Evolutionary conservation across 2,329 filamentous ascomycete species (phyloP), one percentile per base, ranked within the genome.

Genomic region (Pseudogymnoascus sp.): DNA sequence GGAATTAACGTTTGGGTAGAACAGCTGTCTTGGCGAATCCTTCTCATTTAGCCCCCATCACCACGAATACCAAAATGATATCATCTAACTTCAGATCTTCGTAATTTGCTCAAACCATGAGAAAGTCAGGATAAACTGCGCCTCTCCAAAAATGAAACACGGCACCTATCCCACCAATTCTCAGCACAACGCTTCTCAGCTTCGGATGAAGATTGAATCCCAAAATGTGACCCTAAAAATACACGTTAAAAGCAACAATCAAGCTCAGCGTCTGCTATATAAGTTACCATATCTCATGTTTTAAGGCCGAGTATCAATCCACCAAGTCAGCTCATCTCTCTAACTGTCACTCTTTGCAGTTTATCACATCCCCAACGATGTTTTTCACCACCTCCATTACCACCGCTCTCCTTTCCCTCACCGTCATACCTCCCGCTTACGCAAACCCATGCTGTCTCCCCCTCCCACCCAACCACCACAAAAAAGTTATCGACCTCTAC

Each of bases 1-100:
- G 29, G 48, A 33, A 55, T 55, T 55, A 55, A 55, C 48, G 27
- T 55, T 55, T 55, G 15, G n/a, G 48, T 55, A 10, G 48, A 55
- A 55, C 27, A 12, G n/a, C 9, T 33, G 27, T 33, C 29, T 33
- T 55, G 27, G 29, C 27, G 48, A 33, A 55, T 33, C 48, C 48
- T 33, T 33, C 29, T 17, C 48, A 55, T 55, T 55, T n/a, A 33
- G 48, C n/a, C 27, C 44, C 48, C 27, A 55, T 55, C 27, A 17
- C 31, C 5, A 8, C 2, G 44, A 55, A 31, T 55, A n/a, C 7
- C 12, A 33, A 6, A 33, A 55, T 55, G 27, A 33, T 55, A 55
- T 17, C 27, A 33, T 55, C 33, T 5, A 12, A n/a, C 27, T 55
- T 55, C 27, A 31, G 27, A 17, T 55, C 27, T 17, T 17, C 13